Base-by-base conservation (phyloP, 495 filamentous ascomycete genomes). In the Xylaria bambusicola region DNA sequence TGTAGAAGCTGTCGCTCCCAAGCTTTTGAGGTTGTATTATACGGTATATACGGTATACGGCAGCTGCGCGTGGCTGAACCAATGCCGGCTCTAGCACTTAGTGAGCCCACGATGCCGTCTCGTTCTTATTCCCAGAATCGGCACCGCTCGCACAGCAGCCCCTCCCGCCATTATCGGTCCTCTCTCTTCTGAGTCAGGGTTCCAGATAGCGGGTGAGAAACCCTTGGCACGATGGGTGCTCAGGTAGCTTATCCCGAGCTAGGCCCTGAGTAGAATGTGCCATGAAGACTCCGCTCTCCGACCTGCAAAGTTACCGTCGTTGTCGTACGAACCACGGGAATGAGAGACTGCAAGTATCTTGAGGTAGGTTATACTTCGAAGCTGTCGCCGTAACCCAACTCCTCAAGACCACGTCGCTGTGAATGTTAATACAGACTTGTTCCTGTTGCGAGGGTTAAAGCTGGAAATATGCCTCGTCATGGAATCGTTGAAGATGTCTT, bases 241-340 rank as follows among this genome's bases (percentile, higher is more conserved):
- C n/a, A n/a, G n/a, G n/a, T 46, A 23, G 26, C 53, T 47, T 57
- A 47, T 48, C 42, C 42, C 29, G 33, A 65, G 58, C 65, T 69
- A 69, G 49, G 56, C 67, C 64, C 46, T 60, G 67, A 69, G 52
- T 61, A 69, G 67, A 69, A 69, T 69, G 67, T 69, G 67, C 50
- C 50, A 65, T 65, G 45, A 35, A 57, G 10, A 13, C 23, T 47
- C 42, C 2, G 45, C 52, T 54, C 52, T 54, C 52, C 52, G n/a
- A 54, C 52, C 33, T 54, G 4, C 38, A 44, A 21, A 31, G 52
- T 42, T 36, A 54, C 52, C 2, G 38, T 44, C 36, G 15, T 38
- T 7, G 12, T 44, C 23, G 9, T 23, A n/a, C n/a, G 38, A 54
- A 42, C 52, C 23, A 29, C 33, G 38, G 26, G 38, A 44, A 33